Evolutionary conservation across 208 protist species (phyloP).

Genomic region (Leishmania amazonensis): DNA sequence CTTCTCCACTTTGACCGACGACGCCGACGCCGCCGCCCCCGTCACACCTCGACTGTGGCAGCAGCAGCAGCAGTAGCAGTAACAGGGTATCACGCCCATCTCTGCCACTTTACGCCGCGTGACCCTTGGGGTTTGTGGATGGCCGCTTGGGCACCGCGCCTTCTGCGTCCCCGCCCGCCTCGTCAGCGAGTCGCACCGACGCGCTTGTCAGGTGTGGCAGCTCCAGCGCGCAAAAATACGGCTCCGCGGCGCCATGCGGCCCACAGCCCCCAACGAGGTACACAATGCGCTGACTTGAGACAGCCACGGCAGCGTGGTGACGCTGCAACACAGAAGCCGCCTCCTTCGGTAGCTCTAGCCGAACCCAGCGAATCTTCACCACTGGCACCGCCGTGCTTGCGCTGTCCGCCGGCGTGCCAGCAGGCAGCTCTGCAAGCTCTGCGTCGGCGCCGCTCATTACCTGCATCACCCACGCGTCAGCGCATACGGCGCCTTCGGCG

Average conservation of each 20-base stretch:
- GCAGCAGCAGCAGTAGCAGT: not conserved
- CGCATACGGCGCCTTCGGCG: slow-evolving; percentile 41
- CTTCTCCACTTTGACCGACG: not conserved
- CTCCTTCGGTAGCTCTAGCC: slow-evolving; percentile 8
- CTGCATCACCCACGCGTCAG: slow-evolving; percentile 79
- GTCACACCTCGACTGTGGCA: not conserved
- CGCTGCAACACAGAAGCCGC: slow-evolving; percentile 14
- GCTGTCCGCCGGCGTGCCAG: not conserved
- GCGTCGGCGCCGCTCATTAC: slow-evolving; percentile 16
- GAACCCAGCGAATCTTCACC: slow-evolving; percentile 27
- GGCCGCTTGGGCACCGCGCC: not conserved
- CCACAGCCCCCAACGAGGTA: slow-evolving; percentile 58
- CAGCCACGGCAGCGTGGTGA: slow-evolving; percentile 44
- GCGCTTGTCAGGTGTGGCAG: slow-evolving; percentile 18
- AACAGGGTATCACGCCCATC: not conserved
- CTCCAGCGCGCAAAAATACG: slow-evolving; percentile 13
- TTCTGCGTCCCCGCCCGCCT: not conserved
- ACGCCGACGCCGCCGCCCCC: not conserved
- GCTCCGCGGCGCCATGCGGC: slow-evolving; percentile 2
- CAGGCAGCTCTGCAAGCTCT: slow-evolving; percentile 22
- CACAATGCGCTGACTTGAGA: slow-evolving; percentile 40
- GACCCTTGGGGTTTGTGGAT: not conserved
- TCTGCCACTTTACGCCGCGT: not conserved
- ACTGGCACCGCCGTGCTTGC: slow-evolving; percentile 2
- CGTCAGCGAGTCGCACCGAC: slow-evolving; percentile 13